Conservation (phyloP, 495 filamentous ascomycete species). For the Aspergillus sparsus region DNA sequence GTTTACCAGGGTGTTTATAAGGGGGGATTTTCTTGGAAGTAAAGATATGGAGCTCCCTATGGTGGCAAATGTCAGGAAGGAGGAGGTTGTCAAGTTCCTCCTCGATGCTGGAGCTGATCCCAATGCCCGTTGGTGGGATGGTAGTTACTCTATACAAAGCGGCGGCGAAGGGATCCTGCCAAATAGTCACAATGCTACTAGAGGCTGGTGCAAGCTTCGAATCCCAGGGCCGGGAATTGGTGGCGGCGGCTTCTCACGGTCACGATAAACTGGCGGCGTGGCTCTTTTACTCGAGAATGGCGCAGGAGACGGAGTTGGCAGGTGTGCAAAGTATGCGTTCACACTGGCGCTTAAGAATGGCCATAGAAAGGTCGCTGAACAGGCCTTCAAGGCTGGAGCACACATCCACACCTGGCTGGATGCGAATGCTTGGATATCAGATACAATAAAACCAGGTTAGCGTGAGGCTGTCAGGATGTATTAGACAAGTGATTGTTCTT, state of each 20-base stretch:
- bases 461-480: too few species aligned
- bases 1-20: background rate
- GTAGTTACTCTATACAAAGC: background rate
- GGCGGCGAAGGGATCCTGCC: background rate
- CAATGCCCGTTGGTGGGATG: background rate
- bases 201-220: background rate
- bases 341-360: background rate
- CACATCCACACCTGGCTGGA: too few species aligned
- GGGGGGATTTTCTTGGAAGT: background rate
- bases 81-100: background rate
- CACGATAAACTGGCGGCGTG: background rate
- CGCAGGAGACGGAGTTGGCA: background rate
- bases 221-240: background rate
- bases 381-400: background rate
- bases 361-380: background rate
- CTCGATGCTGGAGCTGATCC: constrained; percentile 4
- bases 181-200: background rate
- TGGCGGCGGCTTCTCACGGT: background rate
- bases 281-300: background rate
- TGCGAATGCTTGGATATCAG: too few species aligned
- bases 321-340: constrained; percentile 42
- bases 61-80: background rate
- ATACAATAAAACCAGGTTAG: too few species aligned
- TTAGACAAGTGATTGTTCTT: too few species aligned
- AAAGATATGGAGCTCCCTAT: background rate